Evolutionary conservation across 805 yeast genomes (phyloP).

Genomic region (Kuraishia ogatae): DNA sequence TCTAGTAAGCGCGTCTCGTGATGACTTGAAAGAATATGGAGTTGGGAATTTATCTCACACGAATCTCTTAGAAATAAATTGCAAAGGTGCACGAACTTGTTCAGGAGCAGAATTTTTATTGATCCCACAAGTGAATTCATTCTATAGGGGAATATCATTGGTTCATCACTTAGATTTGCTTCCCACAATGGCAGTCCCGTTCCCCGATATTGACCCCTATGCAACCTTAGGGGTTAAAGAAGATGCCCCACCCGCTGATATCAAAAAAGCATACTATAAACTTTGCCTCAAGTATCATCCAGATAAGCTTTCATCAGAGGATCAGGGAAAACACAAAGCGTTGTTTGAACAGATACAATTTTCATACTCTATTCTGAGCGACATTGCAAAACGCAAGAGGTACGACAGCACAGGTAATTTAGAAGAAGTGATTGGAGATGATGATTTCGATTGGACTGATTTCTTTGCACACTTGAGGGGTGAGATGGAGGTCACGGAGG

Average conservation of each 20-base stretch:
- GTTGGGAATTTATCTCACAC: neutral
- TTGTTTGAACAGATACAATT: conserved; percentile 66
- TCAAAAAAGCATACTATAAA: conserved; percentile 62
- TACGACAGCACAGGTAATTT: conserved; percentile 69
- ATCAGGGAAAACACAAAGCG: conserved; percentile 22
- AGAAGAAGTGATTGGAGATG: conserved; percentile 24
- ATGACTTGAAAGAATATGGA: neutral
- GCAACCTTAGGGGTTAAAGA: conserved; percentile 33
- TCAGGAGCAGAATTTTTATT: no score
- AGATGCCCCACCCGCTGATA: conserved; percentile 37
- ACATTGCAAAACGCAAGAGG: conserved; percentile 40
- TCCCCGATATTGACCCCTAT: conserved; percentile 57
- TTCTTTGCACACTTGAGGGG: conserved; percentile 39
- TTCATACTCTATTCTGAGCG: conserved; percentile 62
- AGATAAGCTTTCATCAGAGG: conserved; percentile 41
- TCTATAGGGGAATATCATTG: neutral
- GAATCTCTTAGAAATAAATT: neutral
- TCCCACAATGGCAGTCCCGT: conserved; percentile 26
- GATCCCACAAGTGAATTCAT: no score
- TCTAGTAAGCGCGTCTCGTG: neutral
- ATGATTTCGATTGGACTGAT: conserved; percentile 47
- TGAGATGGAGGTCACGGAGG: conserved; percentile 42
- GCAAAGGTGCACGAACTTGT: no score
- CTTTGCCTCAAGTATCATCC: conserved; percentile 62
- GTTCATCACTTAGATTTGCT: neutral